These are phyloP conservation scores for Cyclocybe aegerita DNA, from an alignment of 768 basidiomycete genomes.

Conservation along the genomic window DNA sequence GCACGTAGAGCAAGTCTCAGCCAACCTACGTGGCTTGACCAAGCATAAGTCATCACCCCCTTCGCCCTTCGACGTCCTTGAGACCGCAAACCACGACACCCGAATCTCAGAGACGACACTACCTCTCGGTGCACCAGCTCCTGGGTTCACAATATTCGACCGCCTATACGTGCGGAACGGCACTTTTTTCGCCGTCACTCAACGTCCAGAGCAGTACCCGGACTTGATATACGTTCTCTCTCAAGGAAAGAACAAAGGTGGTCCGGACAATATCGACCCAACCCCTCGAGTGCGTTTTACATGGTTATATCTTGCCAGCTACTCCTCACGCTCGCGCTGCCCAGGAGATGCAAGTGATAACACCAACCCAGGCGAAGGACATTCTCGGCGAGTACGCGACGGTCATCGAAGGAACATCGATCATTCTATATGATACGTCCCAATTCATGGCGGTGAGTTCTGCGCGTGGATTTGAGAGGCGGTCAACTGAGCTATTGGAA, in stretches of 20 bases:
- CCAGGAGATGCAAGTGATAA: constrained; percentile 25
- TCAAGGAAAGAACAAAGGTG: constrained; percentile 17
- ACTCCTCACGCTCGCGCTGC: no score
- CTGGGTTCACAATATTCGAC: constrained; percentile 77
- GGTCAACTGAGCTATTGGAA: constrained; percentile 10
- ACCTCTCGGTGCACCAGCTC: constrained; percentile 38
- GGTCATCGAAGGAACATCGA: constrained; percentile 17
- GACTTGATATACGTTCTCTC: constrained; percentile 40
- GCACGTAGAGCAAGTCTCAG: no score
- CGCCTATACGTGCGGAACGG: constrained; percentile 74
- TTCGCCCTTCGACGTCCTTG: no score
- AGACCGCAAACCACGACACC: background rate
- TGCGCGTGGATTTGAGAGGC: background rate
- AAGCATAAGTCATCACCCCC: no score
- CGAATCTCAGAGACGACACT: constrained; percentile 21
- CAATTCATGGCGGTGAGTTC: constrained; percentile 24
- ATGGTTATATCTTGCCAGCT: background rate
- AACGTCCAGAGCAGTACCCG: constrained; percentile 38
- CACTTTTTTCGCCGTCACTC: constrained; percentile 65
- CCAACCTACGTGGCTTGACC: no score
- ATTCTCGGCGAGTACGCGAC: constrained; percentile 19
- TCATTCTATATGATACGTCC: constrained; percentile 22
- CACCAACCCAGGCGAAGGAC: constrained; percentile 15
- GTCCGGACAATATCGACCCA: constrained; percentile 23
- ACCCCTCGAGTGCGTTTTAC: constrained; percentile 27